Base-by-base conservation (phyloP, 2,329 filamentous ascomycete species). In the Microcyclospora pomicola region DNA sequence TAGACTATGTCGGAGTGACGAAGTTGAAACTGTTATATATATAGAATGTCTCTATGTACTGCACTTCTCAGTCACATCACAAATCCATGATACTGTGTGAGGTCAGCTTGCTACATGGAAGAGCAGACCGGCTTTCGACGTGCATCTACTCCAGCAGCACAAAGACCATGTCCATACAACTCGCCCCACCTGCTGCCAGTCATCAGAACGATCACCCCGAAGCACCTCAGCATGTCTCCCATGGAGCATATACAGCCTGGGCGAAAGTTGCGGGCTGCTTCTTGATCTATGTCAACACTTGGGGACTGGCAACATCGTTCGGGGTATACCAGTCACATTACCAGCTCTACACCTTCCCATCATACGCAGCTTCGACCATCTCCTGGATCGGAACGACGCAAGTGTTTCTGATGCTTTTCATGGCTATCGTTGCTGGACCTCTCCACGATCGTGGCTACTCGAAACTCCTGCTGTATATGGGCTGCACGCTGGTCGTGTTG, bases 401-500 rank as follows among this genome's bases (percentile, higher is more conserved):
- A 12, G 48, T 53, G 6, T 57, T 54, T 37, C 42, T 59, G 3
- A 48, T 60, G 3, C 53, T 60, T 33, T 38, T 55, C 13, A 45
- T 52, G 6, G 57, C 56, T 10, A 47, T 58, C 27, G 33, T 54
- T 1, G 49, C 51, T 14, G 57, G 57, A 1, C 57, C 57, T 5
- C 45, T 60, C 5, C 59, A 59, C 41, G 64, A 67, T 36, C 44
- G 59, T 7, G 64, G 64, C 2, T 65, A 63, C 39, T 65, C 65
- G 46, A 55, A 59, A 41, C 53, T 38, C 6, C 56, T 59, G 53
- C 46, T 60, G 5, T 36, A 58, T 9, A 39, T 42, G 7, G 56
- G 54, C 6, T 54, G 50, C 9, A 9, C 53, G 9, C 38, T 52
- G 5, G 53, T 57, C 41, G 51, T 53, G 2, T 39, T 59, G 5